Percentiles rank a stretch among this genome's conserved stretches.
These are phyloP conservation scores for Suhomyces xylopsoci DNA, from an alignment of 805 yeast species.

Conservation along the genomic window DNA sequence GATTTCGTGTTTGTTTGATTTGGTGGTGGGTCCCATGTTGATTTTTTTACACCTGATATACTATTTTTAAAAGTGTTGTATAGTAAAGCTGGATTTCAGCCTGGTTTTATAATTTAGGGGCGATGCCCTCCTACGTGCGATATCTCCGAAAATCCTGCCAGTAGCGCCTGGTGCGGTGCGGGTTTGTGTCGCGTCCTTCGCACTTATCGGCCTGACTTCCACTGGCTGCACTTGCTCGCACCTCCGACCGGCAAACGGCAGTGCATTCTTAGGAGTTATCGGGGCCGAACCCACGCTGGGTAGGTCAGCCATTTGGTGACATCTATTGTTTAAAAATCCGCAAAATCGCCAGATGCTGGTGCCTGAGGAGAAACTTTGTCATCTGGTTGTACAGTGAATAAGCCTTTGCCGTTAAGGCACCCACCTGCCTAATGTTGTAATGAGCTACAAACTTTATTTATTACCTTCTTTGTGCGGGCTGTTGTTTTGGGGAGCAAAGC, in stretches of 20 bases:
- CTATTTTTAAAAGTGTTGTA: neutral
- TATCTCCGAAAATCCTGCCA: constrained; percentile 1
- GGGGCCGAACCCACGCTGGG: neutral
- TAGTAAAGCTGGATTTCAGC: neutral
- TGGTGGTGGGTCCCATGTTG: constrained; percentile 26
- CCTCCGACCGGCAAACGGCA: neutral
- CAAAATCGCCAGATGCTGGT: neutral
- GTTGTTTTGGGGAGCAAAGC: too few relatives aligned
- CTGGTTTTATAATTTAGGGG: neutral
- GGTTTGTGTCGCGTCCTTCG: neutral
- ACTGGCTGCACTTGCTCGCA: neutral
- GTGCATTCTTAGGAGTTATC: neutral
- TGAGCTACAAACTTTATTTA: too few relatives aligned
- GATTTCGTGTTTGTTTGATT: constrained; percentile 45
- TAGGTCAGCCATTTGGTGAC: neutral
- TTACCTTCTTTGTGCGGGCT: too few relatives aligned
- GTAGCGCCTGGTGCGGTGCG: neutral
- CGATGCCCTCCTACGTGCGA: neutral
- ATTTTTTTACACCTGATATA: neutral
- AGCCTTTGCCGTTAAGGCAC: neutral
- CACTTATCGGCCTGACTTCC: neutral
- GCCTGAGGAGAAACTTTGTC: neutral
- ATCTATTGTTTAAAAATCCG: neutral
- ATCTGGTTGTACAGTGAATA: neutral
- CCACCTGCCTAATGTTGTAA: neutral